Percentiles rank a stretch among this genome's conserved stretches.
These are phyloP conservation scores for Prillingera fragicola DNA, from an alignment of 1,284 basidiomycete genomes.

Conservation along the genomic window DNA sequence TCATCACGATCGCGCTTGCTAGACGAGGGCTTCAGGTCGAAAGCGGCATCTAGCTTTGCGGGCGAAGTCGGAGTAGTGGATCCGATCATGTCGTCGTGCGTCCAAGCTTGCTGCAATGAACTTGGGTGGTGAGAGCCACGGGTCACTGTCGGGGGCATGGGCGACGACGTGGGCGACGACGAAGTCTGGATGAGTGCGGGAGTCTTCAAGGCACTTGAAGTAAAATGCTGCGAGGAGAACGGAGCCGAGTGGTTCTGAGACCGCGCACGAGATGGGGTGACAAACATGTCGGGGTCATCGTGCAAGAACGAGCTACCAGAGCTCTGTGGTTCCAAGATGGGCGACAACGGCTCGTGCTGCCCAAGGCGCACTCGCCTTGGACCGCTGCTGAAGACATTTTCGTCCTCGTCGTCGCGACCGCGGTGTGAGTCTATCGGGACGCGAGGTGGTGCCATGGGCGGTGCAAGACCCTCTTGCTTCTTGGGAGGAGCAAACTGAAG, in stretches of 20 bases:
- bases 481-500: conserved; percentile 4
- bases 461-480: background rate
- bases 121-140: conserved; percentile 36
- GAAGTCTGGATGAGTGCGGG: conserved; percentile 41
- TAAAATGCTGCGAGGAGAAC: conserved; percentile 11
- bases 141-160: conserved; percentile 43
- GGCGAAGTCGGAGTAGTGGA: conserved; percentile 21
- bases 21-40: conserved; percentile 38
- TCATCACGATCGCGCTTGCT: conserved; percentile 13
- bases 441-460: conserved; percentile 15
- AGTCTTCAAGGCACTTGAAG: conserved; percentile 38
- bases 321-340: conserved; percentile 23
- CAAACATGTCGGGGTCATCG: conserved; percentile 34
- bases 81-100: conserved; percentile 34
- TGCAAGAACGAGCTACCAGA: conserved; percentile 10
- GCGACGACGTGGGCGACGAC: conserved; percentile 46
- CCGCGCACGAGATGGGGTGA: conserved; percentile 39
- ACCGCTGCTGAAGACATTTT: conserved; percentile 31
- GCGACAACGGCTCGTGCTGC: conserved; percentile 29
- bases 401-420: conserved; percentile 27
- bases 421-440: conserved; percentile 1
- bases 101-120: conserved; percentile 40
- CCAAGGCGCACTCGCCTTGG: conserved; percentile 32
- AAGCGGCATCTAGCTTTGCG: conserved; percentile 36
- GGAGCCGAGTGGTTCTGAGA: conserved; percentile 9